Conservation (phyloP, 805 yeast species). For the Barnettozyma sp. region DNA sequence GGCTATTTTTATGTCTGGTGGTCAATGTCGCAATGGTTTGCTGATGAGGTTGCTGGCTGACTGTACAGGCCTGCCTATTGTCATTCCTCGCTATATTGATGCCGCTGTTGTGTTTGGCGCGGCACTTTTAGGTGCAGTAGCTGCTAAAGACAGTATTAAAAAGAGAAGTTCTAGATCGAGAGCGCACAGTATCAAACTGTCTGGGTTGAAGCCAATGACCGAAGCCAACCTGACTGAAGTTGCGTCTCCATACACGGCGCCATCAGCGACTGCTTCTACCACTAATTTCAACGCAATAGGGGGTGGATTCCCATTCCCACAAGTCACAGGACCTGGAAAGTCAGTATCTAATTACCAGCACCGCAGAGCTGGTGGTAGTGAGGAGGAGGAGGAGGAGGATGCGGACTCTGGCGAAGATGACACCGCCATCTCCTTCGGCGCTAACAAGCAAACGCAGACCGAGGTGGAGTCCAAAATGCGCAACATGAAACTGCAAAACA, state of each 20-base stretch:
- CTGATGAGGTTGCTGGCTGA: slow-evolving; percentile 88
- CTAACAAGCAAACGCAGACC: slow-evolving; percentile 47
- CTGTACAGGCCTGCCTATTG: slow-evolving; percentile 84
- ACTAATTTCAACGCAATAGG: slow-evolving; percentile 39
- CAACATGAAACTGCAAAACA: slow-evolving; percentile 24
- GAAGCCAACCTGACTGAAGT: slow-evolving; percentile 17
- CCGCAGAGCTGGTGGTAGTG: too few relatives aligned
- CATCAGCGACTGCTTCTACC: slow-evolving; percentile 67
- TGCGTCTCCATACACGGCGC: slow-evolving; percentile 73
- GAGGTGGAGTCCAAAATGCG: slow-evolving; percentile 40
- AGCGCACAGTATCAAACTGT: slow-evolving; percentile 23
- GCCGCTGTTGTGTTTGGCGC: slow-evolving; percentile 97
- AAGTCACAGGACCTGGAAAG: too few relatives aligned
- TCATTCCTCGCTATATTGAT: slow-evolving; percentile 91
- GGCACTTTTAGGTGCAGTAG: slow-evolving; percentile 91
- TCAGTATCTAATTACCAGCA: too few relatives aligned
- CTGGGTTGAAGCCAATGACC: slow-evolving; percentile 22
- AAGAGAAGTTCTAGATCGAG: slow-evolving; percentile 12
- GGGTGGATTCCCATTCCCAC: slow-evolving; percentile 43
- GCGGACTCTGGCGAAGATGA: slow-evolving; percentile 40
- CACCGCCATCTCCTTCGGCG: slow-evolving; percentile 51
- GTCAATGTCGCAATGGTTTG: slow-evolving; percentile 90
- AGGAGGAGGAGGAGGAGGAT: slow-evolving; percentile 23
- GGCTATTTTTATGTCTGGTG: slow-evolving; percentile 87
- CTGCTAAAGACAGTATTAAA: slow-evolving; percentile 58